phyloP scores from a whole-genome alignment of 192 early-diverging fungal species.

The Coemansia sp. region DNA sequence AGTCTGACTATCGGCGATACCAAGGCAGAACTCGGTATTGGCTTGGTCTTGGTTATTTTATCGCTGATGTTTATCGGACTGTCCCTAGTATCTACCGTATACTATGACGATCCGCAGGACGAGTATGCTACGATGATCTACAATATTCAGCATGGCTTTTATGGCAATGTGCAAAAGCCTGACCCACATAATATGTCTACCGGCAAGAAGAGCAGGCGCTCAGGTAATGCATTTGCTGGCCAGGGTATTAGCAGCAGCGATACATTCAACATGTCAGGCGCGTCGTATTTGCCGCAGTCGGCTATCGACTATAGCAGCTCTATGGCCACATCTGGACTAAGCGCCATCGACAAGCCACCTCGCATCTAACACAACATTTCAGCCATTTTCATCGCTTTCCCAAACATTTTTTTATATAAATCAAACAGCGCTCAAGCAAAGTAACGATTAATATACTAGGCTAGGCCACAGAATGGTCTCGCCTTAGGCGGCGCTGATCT shows the following conservation, averaged over 20 bases:
- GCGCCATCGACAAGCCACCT: slow-evolving; percentile 21
- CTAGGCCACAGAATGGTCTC: background rate
- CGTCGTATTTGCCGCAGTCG: slow-evolving; percentile 7
- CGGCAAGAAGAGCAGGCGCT: slow-evolving; percentile 5
- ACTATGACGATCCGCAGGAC: slow-evolving; percentile 48
- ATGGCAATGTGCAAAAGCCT: slow-evolving; percentile 10
- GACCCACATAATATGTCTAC: background rate
- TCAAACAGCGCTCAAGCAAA: too few relatives aligned
- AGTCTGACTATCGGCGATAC: slow-evolving; percentile 26
- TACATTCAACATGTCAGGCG: slow-evolving; percentile 19
- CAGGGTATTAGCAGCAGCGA: slow-evolving; percentile 29
- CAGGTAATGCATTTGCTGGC: slow-evolving; percentile 19
- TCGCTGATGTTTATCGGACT: slow-evolving; percentile 23
- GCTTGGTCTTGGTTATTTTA: slow-evolving; percentile 17
- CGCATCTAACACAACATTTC: slow-evolving; percentile 11
- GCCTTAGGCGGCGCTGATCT: slow-evolving; percentile 17
- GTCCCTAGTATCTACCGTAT: slow-evolving; percentile 12
- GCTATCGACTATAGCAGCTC: slow-evolving; percentile 13
- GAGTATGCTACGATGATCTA: slow-evolving; percentile 33
- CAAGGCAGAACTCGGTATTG: slow-evolving; percentile 34
- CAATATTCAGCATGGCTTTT: slow-evolving; percentile 36
- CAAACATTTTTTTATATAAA: background rate
- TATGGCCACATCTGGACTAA: slow-evolving; percentile 6
- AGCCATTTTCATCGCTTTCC: background rate
- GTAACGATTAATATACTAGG: background rate